These are phyloP conservation scores for Yamadazyma sp. DNA, from an alignment of 1,139 yeast species.

Conservation along the genomic window DNA sequence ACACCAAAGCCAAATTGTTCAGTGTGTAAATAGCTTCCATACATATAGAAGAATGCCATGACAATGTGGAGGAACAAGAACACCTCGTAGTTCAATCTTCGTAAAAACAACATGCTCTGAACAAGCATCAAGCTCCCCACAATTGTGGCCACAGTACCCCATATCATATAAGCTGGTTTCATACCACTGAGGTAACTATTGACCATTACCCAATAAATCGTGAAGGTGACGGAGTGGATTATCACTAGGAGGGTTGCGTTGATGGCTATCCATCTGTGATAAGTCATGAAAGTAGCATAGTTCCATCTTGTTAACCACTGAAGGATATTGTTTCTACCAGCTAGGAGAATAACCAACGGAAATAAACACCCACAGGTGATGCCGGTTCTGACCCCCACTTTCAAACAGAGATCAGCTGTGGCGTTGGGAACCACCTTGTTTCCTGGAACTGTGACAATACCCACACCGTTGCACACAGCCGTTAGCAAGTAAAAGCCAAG, in stretches of 20 bases:
- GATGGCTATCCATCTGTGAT: slow-evolving; percentile 54
- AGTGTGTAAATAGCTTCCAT: slow-evolving; percentile 46
- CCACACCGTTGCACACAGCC: slow-evolving; percentile 35
- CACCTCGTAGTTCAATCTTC: slow-evolving; percentile 56
- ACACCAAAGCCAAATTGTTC: slow-evolving; percentile 16
- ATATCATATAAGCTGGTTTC: slow-evolving; percentile 35
- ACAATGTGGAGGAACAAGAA: slow-evolving; percentile 58
- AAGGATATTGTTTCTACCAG: slow-evolving; percentile 55
- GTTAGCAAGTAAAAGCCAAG: slow-evolving; percentile 44
- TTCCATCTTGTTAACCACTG: slow-evolving; percentile 53
- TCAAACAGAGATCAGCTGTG: slow-evolving; percentile 26
- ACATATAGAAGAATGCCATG: slow-evolving; percentile 7
- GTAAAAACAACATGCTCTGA: slow-evolving; percentile 30
- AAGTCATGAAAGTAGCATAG: slow-evolving; percentile 50
- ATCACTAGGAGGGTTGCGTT: slow-evolving; percentile 33
- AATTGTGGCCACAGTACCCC: slow-evolving; percentile 25
- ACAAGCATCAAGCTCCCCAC: slow-evolving; percentile 23
- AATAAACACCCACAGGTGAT: slow-evolving; percentile 46
- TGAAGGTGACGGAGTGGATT: slow-evolving; percentile 37
- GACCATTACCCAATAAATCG: slow-evolving; percentile 20
- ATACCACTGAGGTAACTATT: slow-evolving; percentile 15
- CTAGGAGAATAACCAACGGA: slow-evolving; percentile 50
- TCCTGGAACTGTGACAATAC: slow-evolving; percentile 17
- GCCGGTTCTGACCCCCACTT: slow-evolving; percentile 51
- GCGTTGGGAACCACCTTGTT: slow-evolving; percentile 20